Base-by-base conservation (phyloP, 73 alveolate genomes). In the Paramecium caudatum region DNA sequence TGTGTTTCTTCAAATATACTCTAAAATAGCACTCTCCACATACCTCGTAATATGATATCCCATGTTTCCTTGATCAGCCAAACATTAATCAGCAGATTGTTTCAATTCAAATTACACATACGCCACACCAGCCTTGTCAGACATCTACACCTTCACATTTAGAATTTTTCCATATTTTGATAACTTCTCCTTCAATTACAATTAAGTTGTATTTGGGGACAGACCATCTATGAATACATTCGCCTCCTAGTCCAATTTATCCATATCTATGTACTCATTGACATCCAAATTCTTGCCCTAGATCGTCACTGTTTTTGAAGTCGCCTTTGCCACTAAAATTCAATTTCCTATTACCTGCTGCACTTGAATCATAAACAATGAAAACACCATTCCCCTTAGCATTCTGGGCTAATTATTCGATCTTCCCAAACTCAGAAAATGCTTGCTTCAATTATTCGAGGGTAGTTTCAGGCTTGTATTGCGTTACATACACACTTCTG, bases 121-220 rank as follows among this genome's bases (percentile, higher is more conserved):
- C 1, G 70, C 88, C 1, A 74, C 88, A 3, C 88, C 88, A 16
- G 88, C 88, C 15, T 45, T 74, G 43, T 74, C 88, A 74, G 88
- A 74, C 88, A 74, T 74, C 12, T 74, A 21, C 16, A 74, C 68
- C 32, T 74, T 74, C 1, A 74, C 19, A 19, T 37, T 74, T 68
- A 74, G 32, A 12, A 74, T 74, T 13, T 74, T 37, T 19, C 88
- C 88, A 16, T 74, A 74, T 74, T 36, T 36, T 7, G 16, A n/a
- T 30, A 74, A 39, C 21, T 27, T 19, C 1, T 74, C 47, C 17
- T 74, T 74, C 46, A 74, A 21, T 8, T 23, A 27, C 12, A 43
- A 74, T 41, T 74, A 3, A 8, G 62, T 74, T 4, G 62, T 43
- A 41, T 45, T 41, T 3, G 88, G 69, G 43, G 33, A 23, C 32